A percentile compares a stretch with the other conserved stretches of the same genome.
Conservation (phyloP, 495 filamentous ascomycete species). For the Penicillium coprophilum region DNA sequence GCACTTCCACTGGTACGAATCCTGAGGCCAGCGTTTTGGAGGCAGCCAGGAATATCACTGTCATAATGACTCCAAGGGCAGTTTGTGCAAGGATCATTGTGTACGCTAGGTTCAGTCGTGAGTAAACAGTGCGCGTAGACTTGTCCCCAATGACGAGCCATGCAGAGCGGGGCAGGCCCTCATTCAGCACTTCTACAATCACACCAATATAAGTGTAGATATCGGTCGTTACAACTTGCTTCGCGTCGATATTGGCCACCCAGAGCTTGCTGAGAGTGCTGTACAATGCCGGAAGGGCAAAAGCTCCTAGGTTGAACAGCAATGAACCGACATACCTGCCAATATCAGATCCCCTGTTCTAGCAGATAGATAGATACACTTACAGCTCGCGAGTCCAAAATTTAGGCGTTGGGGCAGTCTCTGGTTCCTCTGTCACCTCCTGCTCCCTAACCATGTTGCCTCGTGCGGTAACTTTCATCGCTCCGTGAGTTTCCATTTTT, state of each 20-base stretch:
- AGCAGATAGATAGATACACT: background rate
- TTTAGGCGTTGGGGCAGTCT: background rate
- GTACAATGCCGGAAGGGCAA: conserved; percentile 68
- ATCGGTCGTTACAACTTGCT: conserved; percentile 67
- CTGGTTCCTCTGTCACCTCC: background rate
- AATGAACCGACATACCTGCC: background rate
- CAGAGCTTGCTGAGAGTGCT: conserved; percentile 69
- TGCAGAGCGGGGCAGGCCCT: conserved; percentile 67
- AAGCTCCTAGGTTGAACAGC: conserved; percentile 61
- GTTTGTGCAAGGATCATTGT: conserved; percentile 63
- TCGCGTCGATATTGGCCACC: conserved; percentile 68
- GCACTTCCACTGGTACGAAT: conserved; percentile 63
- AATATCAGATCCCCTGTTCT: background rate
- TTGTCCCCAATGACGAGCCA: conserved; percentile 74
- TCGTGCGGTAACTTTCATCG: background rate
- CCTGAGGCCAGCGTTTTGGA: conserved; percentile 54
- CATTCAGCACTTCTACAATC: conserved; percentile 68
- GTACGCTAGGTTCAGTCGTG: conserved; percentile 60
- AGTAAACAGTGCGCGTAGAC: conserved; percentile 48
- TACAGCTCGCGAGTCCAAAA: background rate
- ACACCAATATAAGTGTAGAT: conserved; percentile 62
- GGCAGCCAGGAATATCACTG: conserved; percentile 57
- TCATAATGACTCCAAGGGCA: conserved; percentile 58
- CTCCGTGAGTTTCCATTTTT: background rate
- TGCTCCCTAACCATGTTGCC: background rate